A percentile compares a stretch with the other conserved stretches of the same genome.
Evolutionary conservation across 352 stramenopile genomes (phyloP).

Genomic region (Phytophthora sansomeana): DNA sequence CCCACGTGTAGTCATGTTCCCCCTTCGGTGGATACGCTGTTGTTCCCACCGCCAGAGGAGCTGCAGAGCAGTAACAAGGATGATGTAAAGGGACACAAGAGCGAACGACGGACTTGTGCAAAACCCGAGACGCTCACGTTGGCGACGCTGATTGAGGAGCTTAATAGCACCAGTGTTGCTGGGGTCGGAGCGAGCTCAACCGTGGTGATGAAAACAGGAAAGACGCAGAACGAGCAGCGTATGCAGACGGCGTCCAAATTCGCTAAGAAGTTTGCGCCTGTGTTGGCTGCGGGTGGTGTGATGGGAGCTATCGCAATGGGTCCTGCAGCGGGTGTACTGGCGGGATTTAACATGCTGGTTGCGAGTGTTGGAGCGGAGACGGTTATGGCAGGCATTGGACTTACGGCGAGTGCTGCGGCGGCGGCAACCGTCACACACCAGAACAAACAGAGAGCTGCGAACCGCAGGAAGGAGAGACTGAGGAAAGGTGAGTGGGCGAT

Average conservation of each 20-base stretch:
- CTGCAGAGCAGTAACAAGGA: background rate
- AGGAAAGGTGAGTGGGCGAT: constrained; percentile 70
- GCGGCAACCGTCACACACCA: constrained; percentile 63
- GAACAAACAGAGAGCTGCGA: constrained; percentile 51
- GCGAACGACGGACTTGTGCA: background rate
- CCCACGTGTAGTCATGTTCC: constrained; percentile 39
- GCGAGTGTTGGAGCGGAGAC: constrained; percentile 62
- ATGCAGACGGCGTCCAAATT: constrained; percentile 37
- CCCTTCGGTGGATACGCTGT: constrained; percentile 12
- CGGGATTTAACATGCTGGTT: constrained; percentile 68
- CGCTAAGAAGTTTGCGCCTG: constrained; percentile 49
- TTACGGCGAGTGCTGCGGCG: constrained; percentile 64
- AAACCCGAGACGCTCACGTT: constrained; percentile 38
- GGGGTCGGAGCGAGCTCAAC: constrained; percentile 1
- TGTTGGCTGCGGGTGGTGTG: constrained; percentile 68
- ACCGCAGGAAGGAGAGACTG: constrained; percentile 48
- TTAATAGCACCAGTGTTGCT: constrained; percentile 31
- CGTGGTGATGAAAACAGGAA: constrained; percentile 1
- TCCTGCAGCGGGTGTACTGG: constrained; percentile 55
- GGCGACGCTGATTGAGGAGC: constrained; percentile 48
- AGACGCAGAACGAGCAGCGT: constrained; percentile 20
- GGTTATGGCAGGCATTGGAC: constrained; percentile 61
- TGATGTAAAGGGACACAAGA: constrained; percentile 19
- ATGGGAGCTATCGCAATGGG: constrained; percentile 62
- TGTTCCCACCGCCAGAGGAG: constrained; percentile 28